These are phyloP conservation scores for Cystoderma amianthinum DNA, from an alignment of 768 basidiomycete species.

Conservation along the genomic window DNA sequence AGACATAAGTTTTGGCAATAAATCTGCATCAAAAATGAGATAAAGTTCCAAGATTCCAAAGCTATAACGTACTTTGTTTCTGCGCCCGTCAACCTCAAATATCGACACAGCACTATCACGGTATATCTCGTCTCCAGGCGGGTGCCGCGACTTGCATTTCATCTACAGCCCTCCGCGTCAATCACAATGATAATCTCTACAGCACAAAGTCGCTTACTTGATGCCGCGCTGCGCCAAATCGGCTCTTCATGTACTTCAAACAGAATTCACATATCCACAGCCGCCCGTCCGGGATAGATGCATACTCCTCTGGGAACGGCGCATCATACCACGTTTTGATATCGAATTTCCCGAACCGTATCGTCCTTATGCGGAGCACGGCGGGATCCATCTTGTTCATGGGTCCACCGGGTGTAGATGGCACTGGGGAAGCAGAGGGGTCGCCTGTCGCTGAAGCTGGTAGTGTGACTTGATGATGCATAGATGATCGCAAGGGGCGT, in stretches of 20 bases:
- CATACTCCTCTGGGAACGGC: slow-evolving; percentile 97
- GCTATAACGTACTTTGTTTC: slow-evolving; percentile 69
- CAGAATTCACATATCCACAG: slow-evolving; percentile 99
- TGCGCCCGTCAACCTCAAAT: slow-evolving; percentile 96
- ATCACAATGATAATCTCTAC: slow-evolving; percentile 2
- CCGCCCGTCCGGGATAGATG: slow-evolving; percentile 82
- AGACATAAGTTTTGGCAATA: slow-evolving; percentile 98
- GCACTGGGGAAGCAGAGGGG: slow-evolving; percentile 29
- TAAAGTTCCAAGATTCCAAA: slow-evolving; percentile 2
- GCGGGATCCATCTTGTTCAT: slow-evolving; percentile 23
- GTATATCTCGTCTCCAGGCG: slow-evolving; percentile 98
- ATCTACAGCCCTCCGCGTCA: too few species aligned
- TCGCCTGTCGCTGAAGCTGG: slow-evolving; percentile 18
- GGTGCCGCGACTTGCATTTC: slow-evolving; percentile 93
- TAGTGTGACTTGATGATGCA: slow-evolving; percentile 27
- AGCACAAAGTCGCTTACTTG: slow-evolving; percentile 66
- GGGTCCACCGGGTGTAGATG: slow-evolving; percentile 31
- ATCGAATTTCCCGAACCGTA: slow-evolving; percentile 87
- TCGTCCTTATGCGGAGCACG: slow-evolving; percentile 70
- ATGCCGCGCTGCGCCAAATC: slow-evolving; percentile 81
- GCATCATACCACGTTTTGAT: slow-evolving; percentile 99
- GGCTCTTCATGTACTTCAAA: slow-evolving; percentile 95
- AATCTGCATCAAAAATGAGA: slow-evolving; percentile 45
- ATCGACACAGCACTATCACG: slow-evolving; percentile 83
- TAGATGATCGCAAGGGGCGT: slow-evolving; percentile 57